Percentiles rank a stretch among this genome's conserved stretches.
Conservation (phyloP, 1,284 basidiomycete genomes). For the Puccinia horiana region DNA sequence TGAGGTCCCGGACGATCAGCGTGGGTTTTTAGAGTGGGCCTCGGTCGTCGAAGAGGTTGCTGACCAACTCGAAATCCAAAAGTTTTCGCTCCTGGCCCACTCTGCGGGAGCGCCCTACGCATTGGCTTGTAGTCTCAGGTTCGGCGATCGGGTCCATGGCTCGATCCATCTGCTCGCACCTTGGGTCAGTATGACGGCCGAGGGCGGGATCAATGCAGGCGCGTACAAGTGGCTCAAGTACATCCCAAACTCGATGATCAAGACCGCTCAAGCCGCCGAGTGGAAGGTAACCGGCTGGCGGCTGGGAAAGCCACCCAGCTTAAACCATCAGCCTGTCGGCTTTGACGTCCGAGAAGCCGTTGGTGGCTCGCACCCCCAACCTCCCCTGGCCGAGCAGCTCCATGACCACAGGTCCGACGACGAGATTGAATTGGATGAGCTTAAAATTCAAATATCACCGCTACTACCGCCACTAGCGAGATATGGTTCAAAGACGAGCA, state of each 20-base stretch:
- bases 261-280: constrained; percentile 92
- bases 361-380: neutral
- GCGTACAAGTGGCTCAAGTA: constrained; percentile 92
- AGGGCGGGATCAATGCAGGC: constrained; percentile 64
- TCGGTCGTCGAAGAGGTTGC: constrained; percentile 84
- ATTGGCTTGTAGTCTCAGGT: constrained; percentile 71
- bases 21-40: constrained; percentile 87
- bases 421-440: neutral
- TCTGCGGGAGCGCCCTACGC: constrained; percentile 96
- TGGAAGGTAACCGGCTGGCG: constrained; percentile 96
- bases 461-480: neutral
- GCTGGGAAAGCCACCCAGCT: constrained; percentile 85
- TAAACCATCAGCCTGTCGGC: constrained; percentile 56
- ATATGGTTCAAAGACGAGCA: neutral
- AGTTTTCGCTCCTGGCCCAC: constrained; percentile 88
- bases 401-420: no score
- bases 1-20: constrained; percentile 64
- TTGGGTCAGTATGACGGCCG: constrained; percentile 84
- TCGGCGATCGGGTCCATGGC: constrained; percentile 74
- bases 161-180: constrained; percentile 87
- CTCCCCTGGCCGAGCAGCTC: neutral
- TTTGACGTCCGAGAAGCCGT: constrained; percentile 9
- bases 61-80: constrained; percentile 73
- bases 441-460: no score
- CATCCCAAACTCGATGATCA: constrained; percentile 86